Base-by-base conservation (phyloP, 768 basidiomycete species). In the Amanita jacksonii region DNA sequence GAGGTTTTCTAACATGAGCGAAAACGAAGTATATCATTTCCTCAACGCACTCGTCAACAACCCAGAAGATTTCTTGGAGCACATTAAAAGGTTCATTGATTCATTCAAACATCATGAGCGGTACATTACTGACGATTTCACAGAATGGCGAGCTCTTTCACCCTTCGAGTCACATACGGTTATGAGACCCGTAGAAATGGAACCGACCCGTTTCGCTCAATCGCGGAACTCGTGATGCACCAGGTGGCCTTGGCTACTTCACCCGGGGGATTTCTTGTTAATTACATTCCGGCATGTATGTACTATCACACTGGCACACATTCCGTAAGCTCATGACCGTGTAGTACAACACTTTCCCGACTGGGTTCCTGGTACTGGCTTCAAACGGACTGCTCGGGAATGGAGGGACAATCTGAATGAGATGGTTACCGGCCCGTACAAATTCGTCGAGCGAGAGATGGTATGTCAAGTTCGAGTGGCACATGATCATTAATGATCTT, bases 261-360 rank as follows among this genome's bases (percentile, higher is more conserved):
- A 5, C 61, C 62, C 5, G 61, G 62, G 0, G 51, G 49, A 2
- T 63, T 57, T 43, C 40, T 65, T 3, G 64, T 67, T 8, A 59
- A 64, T n/a, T n/a, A n/a, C n/a, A n/a, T n/a, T n/a, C n/a, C n/a
- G n/a, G n/a, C n/a, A n/a, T n/a, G n/a, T n/a, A n/a, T n/a, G n/a
- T n/a, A n/a, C n/a, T n/a, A n/a, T n/a, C n/a, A n/a, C n/a, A n/a
- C n/a, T n/a, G n/a, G n/a, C n/a, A n/a, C n/a, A n/a, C n/a, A n/a
- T n/a, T n/a, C n/a, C n/a, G n/a, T n/a, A n/a, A n/a, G n/a, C n/a
- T n/a, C n/a, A n/a, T n/a, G n/a, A n/a, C n/a, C n/a, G n/a, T n/a
- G n/a, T n/a, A 57, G 59, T 74, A 45, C 63, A 65, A 53, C 58
- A 69, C 28, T 49, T 75, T 8, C 73, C n/a, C n/a, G n/a, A n/a